These are phyloP conservation scores for Aspergillus sp. DNA, from an alignment of 2,329 filamentous ascomycete genomes.

Conservation along the genomic window DNA sequence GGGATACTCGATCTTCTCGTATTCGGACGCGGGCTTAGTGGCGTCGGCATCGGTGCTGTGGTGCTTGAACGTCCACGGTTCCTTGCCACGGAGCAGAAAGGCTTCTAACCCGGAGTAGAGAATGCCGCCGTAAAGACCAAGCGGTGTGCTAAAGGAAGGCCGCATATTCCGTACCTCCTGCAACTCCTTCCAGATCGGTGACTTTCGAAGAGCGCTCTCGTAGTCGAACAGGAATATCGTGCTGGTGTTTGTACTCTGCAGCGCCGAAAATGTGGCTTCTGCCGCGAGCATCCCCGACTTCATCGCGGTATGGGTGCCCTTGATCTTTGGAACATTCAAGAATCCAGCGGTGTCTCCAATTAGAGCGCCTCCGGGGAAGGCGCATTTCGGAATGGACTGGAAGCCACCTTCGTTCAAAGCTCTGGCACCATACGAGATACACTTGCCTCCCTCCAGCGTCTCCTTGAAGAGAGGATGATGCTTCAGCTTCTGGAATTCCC, in stretches of 20 bases:
- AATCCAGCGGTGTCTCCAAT: conserved; percentile 96
- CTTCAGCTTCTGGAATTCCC: conserved; percentile 98
- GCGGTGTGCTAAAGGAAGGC: conserved; percentile 78
- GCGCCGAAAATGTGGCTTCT: conserved; percentile 74
- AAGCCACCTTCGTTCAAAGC: conserved; percentile 91
- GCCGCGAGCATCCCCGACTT: conserved; percentile 94
- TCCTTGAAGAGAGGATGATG: conserved; percentile 83
- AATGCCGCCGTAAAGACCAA: conserved; percentile 83
- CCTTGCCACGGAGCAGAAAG: conserved; percentile 71
- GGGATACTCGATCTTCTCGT: conserved; percentile 84
- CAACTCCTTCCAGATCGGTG: conserved; percentile 86
- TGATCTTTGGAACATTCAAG: conserved; percentile 96
- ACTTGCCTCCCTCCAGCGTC: conserved; percentile 91
- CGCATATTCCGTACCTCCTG: conserved; percentile 96
- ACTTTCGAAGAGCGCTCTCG: conserved; percentile 76
- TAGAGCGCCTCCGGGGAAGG: conserved; percentile 89
- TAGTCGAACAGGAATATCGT: conserved; percentile 92
- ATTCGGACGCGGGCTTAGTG: conserved; percentile 71
- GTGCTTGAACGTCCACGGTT: conserved; percentile 89
- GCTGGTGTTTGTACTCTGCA: conserved; percentile 49
- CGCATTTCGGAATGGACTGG: conserved; percentile 93
- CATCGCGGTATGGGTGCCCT: conserved; percentile 97
- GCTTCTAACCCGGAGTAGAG: conserved; percentile 90
- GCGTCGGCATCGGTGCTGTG: conserved; percentile 65
- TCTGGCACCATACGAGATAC: conserved; percentile 89